Conservation (phyloP, 352 stramenopile species). For the Pythium periplocum region DNA sequence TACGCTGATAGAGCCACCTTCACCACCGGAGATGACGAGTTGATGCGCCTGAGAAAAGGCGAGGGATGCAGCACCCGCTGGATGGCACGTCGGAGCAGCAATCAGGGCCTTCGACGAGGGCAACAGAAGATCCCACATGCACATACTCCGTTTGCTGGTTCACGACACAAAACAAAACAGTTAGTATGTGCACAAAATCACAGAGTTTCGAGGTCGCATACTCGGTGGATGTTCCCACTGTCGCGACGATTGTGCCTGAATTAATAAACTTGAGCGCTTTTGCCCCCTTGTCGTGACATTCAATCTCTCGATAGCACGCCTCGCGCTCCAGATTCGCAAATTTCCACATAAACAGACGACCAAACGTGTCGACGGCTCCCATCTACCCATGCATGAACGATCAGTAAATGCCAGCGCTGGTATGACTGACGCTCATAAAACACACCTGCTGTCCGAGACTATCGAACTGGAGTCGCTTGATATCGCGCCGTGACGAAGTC, state of each 20-base stretch:
- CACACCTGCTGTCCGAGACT: conserved; percentile 70
- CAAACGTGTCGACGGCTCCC: conserved; percentile 65
- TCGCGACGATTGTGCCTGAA: conserved; percentile 69
- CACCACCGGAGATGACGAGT: conserved; percentile 76
- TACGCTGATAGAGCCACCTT: conserved; percentile 72
- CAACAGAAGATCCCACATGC: conserved; percentile 80
- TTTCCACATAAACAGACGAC: conserved; percentile 77
- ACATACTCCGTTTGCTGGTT: conserved; percentile 72
- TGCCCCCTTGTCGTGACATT: conserved; percentile 84
- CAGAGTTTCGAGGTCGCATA: conserved; percentile 23
- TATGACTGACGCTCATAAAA: not conserved
- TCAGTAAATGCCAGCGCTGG: no score
- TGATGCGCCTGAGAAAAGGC: conserved; percentile 77
- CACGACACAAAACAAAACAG: not conserved
- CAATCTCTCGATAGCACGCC: conserved; percentile 61
- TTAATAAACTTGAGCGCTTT: conserved; percentile 79
- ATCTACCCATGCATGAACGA: conserved; percentile 31
- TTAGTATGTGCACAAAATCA: conserved; percentile 1
- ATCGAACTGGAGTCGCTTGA: conserved; percentile 80
- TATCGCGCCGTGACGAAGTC: conserved; percentile 44
- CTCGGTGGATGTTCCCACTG: conserved; percentile 68
- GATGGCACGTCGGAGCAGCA: conserved; percentile 64
- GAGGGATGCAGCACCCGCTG: conserved; percentile 63
- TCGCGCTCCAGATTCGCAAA: conserved; percentile 66
- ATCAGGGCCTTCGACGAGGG: conserved; percentile 69